phyloP scores from a whole-genome alignment of 805 yeast species.

The Candida ulmi region DNA sequence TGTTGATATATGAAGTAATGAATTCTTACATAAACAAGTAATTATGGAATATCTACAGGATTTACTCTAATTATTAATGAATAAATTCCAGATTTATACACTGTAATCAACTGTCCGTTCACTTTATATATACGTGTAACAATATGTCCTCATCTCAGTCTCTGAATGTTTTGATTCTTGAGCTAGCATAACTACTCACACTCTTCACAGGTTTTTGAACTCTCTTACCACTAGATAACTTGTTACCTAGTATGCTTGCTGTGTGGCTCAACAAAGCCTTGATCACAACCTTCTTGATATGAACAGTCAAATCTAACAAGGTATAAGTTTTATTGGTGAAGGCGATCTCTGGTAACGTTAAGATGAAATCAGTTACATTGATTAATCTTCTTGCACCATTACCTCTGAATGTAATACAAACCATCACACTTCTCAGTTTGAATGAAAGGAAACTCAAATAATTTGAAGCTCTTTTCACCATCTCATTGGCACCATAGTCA shows the following conservation, averaged over 20 bases:
- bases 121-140: no score
- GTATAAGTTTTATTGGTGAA: conserved; percentile 68
- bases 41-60: background rate
- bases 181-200: conserved; percentile 18
- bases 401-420: conserved; percentile 74
- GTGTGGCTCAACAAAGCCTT: conserved; percentile 57
- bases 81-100: no score
- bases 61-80: background rate
- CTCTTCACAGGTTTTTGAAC: conserved; percentile 11
- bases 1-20: conserved; percentile 13
- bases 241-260: conserved; percentile 77
- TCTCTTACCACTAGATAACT: conserved; percentile 37
- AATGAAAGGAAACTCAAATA: conserved; percentile 64
- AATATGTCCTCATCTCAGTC: conserved; percentile 2
- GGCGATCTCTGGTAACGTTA: conserved; percentile 57
- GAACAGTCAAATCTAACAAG: conserved; percentile 55
- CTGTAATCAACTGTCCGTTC: no score
- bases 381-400: conserved; percentile 62
- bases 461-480: conserved; percentile 72
- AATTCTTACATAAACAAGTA: no score
- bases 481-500: conserved; percentile 42
- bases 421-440: conserved; percentile 39
- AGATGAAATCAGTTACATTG: conserved; percentile 69
- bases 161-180: conserved; percentile 20
- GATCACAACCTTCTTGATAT: conserved; percentile 57